Conservation (phyloP, 139 green algal species). For the Tetraselmis chui region DNA sequence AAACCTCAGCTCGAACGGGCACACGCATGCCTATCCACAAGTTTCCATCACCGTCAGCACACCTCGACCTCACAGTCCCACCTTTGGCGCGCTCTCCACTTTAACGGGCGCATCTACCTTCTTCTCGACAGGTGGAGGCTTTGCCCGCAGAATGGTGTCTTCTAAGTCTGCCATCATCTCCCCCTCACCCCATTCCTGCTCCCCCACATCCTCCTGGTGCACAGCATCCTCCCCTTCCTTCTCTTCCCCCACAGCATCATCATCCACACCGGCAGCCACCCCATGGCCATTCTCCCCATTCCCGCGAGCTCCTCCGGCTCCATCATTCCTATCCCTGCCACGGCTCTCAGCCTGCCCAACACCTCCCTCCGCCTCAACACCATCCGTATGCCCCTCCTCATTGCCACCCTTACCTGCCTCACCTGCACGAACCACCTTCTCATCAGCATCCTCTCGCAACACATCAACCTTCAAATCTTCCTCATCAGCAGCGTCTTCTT, state of each 20-base stretch:
- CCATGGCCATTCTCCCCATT: not conserved
- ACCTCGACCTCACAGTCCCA: not conserved
- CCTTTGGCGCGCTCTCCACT: not conserved
- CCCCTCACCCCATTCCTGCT: not conserved
- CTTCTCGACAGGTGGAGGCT: not conserved
- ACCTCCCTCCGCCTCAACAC: not conserved
- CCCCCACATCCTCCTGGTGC: not conserved
- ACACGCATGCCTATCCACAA: not conserved
- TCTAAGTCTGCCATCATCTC: not conserved
- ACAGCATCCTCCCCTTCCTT: not conserved
- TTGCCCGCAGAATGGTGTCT: not conserved
- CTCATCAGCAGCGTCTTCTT: not conserved
- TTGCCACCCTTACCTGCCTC: not conserved
- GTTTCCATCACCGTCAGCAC: not conserved
- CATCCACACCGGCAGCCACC: not conserved
- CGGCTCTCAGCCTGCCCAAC: not conserved
- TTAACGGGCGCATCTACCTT: not conserved
- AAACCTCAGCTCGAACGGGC: not conserved
- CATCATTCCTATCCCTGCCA: not conserved
- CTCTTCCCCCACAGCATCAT: not conserved
- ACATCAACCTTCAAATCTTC: no score
- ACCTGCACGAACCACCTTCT: not conserved
- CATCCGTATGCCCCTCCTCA: not conserved
- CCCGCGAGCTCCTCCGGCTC: not conserved
- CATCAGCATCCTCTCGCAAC: not conserved